Base-by-base conservation (phyloP, 768 basidiomycete species). In the Termitomyces sp. region DNA sequence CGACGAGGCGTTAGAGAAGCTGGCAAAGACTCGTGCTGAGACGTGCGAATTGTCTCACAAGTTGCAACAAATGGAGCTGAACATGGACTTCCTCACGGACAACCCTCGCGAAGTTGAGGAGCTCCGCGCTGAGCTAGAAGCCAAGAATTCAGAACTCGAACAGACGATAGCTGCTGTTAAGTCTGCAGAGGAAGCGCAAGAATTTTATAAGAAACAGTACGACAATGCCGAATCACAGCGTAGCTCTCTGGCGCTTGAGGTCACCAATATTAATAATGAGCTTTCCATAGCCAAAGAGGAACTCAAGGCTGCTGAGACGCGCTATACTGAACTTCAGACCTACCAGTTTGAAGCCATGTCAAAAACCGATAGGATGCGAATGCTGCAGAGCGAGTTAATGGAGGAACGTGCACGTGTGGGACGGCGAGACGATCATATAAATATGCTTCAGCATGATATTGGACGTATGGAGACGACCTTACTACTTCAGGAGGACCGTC, bases 381-480 rank as follows among this genome's bases (percentile, higher is more conserved):
- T 82, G 18, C 73, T 91, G 39, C 80, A 80, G 39, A 73, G 77
- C 10, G 88, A 90, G 59, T 83, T 92, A 60, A 78, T 81, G 55
- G 85, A 89, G 57, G 81, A 90, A 27, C 86, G 92, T 61, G 71
- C 66, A 13, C 82, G 88, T 8, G 78, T 92, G 27, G 62, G 79
- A 60, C 75, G 88, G 46, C 76, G 85, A 39, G 89, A 84, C 4
- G 85, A 90, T 61, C 87, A 89, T 66, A 85, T 92, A 62, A 86
- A 84, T 12, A 77, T 88, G 52, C 87, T 88, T 56, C 90, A 90
- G 59, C 88, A 92, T 62, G 91, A 92, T 59, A 87, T 87, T 61
- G 79, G 80, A 62, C 81, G 88, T 36, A 72, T 92, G 37, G 90
- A 91, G 69, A 85, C 84, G 55, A 93, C 93, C 62, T 67, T 87